Conservation (phyloP, 2,329 filamentous ascomycete species). For the Malbranchea cinnamomea region DNA sequence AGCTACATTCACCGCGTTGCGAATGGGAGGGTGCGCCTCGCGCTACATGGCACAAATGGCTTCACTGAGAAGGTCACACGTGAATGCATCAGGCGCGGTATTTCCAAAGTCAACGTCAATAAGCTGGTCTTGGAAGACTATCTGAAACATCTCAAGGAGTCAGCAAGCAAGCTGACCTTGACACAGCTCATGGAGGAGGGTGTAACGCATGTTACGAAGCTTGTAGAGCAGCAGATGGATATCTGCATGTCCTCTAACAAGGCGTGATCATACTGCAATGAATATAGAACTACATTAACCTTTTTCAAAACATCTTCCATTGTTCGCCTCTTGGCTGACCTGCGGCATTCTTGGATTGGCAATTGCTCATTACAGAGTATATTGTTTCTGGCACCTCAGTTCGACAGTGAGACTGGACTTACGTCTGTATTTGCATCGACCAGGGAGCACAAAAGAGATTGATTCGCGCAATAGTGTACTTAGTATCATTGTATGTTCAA, state of each 20-base stretch:
- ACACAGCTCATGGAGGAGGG: conserved; percentile 41
- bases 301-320: no score
- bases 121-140: conserved; percentile 42
- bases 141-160: conserved; percentile 32
- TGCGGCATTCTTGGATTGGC: no score
- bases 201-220: conserved; percentile 39
- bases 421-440: no score
- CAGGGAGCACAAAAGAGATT: no score
- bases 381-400: no score
- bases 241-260: conserved; percentile 28
- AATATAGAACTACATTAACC: conserved; percentile 3
- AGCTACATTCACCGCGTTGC: conserved; percentile 35
- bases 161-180: conserved; percentile 36
- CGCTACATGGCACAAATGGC: conserved; percentile 44
- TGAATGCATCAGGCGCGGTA: conserved; percentile 39
- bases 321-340: no score
- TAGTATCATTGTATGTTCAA: no score
- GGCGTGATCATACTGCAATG: conserved; percentile 10
- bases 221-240: conserved; percentile 43
- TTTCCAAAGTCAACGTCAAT: conserved; percentile 45
- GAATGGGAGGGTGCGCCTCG: conserved; percentile 35
- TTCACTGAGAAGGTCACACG: conserved; percentile 41
- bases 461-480: no score
- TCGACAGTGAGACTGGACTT: no score
- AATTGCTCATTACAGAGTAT: no score